Base-by-base conservation (phyloP, 1,139 yeast species). In the Yamadazyma blattariae region DNA sequence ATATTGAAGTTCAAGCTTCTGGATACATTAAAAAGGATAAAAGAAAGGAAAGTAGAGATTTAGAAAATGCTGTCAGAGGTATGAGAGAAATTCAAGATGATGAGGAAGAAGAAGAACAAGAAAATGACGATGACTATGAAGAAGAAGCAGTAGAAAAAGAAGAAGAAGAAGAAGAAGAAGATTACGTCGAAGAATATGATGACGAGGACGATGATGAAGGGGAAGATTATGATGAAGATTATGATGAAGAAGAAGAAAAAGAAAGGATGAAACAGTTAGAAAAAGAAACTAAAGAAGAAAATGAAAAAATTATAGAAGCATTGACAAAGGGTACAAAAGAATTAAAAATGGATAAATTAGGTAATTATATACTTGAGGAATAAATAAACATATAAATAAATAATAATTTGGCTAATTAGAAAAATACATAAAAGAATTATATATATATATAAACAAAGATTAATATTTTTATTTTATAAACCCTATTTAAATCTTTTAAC, bases 1-100 rank as follows among this genome's bases (percentile, higher is more conserved):
- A 92, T 62, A 74, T 80, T 12, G 79, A 82, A 45, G 95, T 92
- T 5, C 82, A 83, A 50, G 98, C 98, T 1, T 87, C 96, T 1
- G 99, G 99, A 1, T 88, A 77, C 56, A 79, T 82, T 33, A 87
- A 82, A 57, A 85, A 86, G 61, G 77, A 74, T 51, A 62, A 65
- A 22, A 67, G 64, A 37, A 51, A 54, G 36, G 72, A 68, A 40
- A 69, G 59, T 33, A 72, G 74, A 45, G 94, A 85, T 41, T 69
- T 89, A 47, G 96, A 89, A 55, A 73, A 68, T 34, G 95, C 95
- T 0, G 79, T 88, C 38, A 60, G 71, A 49, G 64, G 74, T 37
- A 71, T 81, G 94, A 71, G 90, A 62, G 58, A 59, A 6, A 46
- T 54, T 24, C 48, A 52, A 5, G 59, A 52, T 1, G 64, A 58